Evolutionary conservation across 345 rosid genomes (phyloP), one percentile per base, ranked within the genome.

Genomic region (Arabidopsis suecica): DNA sequence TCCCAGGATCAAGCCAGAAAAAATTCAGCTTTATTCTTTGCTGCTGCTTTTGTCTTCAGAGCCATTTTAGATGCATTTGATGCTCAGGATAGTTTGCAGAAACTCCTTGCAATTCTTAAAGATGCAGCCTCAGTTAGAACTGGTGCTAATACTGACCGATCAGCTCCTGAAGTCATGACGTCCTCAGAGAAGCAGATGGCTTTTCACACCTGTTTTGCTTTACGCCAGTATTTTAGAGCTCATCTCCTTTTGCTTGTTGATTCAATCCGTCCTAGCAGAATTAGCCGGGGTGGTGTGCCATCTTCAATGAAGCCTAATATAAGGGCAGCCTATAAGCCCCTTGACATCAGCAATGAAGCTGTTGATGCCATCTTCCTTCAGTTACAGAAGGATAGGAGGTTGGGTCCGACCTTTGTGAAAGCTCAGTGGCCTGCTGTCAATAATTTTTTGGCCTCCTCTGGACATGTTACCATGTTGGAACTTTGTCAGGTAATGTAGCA

Each of bases 1-100:
- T 47, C 86, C 58, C 96, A 89, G 83, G 99, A 95, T 79, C 97
- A 86, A 67, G 93, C 97, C 69, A 82, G 97, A 80, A 95, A 95
- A 82, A 95, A 90, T 78, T 91, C 96, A 8, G 96, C 99, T 56
- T 81, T 90, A 55, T 95, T 90, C 91, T 95, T 95, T 81, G 88
- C 90, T 73, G 93, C 92, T 79, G 97, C 99, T 73, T 95, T 92
- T 79, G 96, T 95, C 16, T 95, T 95, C 69, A 89, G 93, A 83
- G 99, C 99, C 42, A 85, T 95, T 80, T 82, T 92, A 78, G 99
- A 92, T 89, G 96, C 99, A 65, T 95, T 92, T 82, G 99, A 95
- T 85, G 84, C 84, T 70, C 89, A 86, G 67, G 92, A 92, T 89
- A 91, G 97, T 64, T 67, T 92, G 72, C 93, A 86, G 79, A 95